Base-by-base conservation (phyloP, 495 filamentous ascomycete species). In the Parathielavia appendiculata region DNA sequence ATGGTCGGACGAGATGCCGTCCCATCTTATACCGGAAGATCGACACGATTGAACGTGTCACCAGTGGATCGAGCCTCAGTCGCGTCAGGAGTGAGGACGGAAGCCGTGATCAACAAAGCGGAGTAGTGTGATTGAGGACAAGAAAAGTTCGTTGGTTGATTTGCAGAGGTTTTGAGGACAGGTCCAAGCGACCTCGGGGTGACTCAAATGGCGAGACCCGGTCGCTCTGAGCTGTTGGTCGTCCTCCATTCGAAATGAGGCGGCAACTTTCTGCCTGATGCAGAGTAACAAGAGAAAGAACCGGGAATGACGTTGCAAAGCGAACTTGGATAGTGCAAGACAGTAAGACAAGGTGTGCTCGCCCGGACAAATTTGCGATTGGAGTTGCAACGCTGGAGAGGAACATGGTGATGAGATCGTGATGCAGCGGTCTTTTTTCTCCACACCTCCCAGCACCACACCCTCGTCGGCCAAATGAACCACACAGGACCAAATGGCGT, bases 1-100 rank as follows among this genome's bases (percentile, higher is more conserved):
- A 47, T 47, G 19, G 22, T n/a, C 4, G 32, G 12, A 36, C 26
- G 22, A 30, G 41, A 16, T 13, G 17, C 4, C 32, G 43, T 56
- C 23, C 43, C 43, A 47, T 38, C 39, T 45, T 56, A 45, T 54
- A 54, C 17, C 30, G 5, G 39, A n/a, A 19, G n/a, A 56, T 22
- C 8, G 53, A 19, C 53, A 11, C 43, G 26, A 45, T 2, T 7
- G 2, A n/a, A 34, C n/a, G 36, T 30, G 36, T 20, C 14, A 20
- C 10, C 23, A 35, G 40, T 36, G 26, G 16, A 53, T 17, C 52
- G 16, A 16, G 23, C 1, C 26, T 45, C 26, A 10, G 1, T n/a
- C 17, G 11, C 8, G 30, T 1, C n/a, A 20, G n/a, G n/a, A n/a
- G 6, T 54, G 52, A 54, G 52, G 41, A 46, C 53, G 30, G 30